Conservation (phyloP, 2,329 filamentous ascomycete species). For the Monosporascus sp. region DNA sequence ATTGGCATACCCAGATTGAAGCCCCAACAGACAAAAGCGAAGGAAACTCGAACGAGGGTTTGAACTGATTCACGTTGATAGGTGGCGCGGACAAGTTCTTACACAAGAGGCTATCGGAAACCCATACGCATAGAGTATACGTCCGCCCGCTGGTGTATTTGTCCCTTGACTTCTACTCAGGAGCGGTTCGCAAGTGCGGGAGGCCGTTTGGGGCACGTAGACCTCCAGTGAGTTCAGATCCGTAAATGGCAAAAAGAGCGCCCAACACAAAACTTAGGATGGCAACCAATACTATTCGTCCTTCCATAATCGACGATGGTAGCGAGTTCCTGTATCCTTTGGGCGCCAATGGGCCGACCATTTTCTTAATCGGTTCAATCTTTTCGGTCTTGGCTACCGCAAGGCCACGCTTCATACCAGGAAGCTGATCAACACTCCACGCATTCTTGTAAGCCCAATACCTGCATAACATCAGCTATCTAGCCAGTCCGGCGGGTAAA, state of each 20-base stretch:
- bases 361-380: constrained; percentile 33
- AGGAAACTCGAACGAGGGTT: too few species aligned
- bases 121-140: too few species aligned
- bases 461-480: neutral
- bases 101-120: too few species aligned
- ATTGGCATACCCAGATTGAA: too few species aligned
- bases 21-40: too few species aligned
- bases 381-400: constrained; percentile 24
- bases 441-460: constrained; percentile 39
- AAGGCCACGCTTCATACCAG: constrained; percentile 29
- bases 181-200: too few species aligned
- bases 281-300: neutral
- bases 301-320: neutral
- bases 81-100: too few species aligned
- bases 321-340: constrained; percentile 3
- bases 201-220: neutral
- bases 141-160: too few species aligned
- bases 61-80: too few species aligned
- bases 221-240: neutral
- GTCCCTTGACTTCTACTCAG: too few species aligned
- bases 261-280: neutral
- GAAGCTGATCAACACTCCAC: constrained; percentile 34
- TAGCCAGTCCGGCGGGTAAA: neutral
- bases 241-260: neutral
- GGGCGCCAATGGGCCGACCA: constrained; percentile 31